A percentile compares a stretch with the other conserved stretches of the same genome.
Conservation (phyloP, 305 asterid species). For the Solanum hybrid region DNA sequence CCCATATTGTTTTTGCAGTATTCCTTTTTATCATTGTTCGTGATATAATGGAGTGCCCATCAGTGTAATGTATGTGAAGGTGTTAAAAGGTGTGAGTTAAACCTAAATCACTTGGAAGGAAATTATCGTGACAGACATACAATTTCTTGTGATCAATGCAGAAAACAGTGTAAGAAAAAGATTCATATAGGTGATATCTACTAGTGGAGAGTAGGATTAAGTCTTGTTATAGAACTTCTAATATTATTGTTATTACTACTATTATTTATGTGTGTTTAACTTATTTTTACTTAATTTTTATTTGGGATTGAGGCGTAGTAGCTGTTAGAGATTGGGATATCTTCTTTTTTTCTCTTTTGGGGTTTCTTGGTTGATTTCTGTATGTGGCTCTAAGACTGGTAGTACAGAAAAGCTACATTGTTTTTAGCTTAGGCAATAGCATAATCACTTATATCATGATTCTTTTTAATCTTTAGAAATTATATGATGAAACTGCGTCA, state of each 20-base stretch:
- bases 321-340: neutral
- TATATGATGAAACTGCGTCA: neutral
- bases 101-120: neutral
- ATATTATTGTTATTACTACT: neutral
- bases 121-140: neutral
- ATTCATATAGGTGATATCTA: neutral
- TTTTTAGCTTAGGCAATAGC: neutral
- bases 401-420: neutral
- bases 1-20: neutral
- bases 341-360: neutral
- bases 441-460: neutral
- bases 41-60: neutral
- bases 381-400: neutral
- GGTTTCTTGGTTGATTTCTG: neutral
- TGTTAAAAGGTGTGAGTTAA: neutral
- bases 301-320: neutral
- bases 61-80: neutral
- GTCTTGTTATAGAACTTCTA: neutral
- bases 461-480: neutral
- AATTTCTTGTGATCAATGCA: no score
- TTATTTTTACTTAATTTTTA: neutral
- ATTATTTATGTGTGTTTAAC: neutral
- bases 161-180: neutral
- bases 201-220: neutral
- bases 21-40: neutral